Evolutionary conservation across 2,329 filamentous ascomycete genomes (phyloP).

Genomic region (Cercospora berteroae): DNA sequence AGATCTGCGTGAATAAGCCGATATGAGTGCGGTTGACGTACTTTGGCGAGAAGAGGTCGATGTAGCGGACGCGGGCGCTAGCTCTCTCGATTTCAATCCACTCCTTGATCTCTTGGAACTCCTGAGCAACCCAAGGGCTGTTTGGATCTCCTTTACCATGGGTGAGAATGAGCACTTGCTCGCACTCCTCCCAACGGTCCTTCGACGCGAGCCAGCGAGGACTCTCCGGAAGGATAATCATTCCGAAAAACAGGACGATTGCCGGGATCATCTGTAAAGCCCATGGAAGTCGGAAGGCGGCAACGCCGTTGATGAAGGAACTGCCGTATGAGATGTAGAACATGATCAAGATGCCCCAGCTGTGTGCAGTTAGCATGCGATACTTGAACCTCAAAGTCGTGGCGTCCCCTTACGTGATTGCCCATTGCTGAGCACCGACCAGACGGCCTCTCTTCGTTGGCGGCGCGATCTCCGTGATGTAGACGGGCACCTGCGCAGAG

Average conservation of each 20-base stretch:
- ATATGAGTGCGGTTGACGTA: constrained; percentile 73
- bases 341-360: constrained; percentile 50
- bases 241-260: constrained; percentile 42
- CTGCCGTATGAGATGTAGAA: constrained; percentile 59
- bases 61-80: constrained; percentile 66
- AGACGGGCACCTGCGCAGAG: constrained; percentile 67
- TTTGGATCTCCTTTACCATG: constrained; percentile 52
- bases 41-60: constrained; percentile 69
- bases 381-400: not conserved
- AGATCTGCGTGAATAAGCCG: constrained; percentile 71
- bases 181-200: constrained; percentile 62
- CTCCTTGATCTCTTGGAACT: constrained; percentile 66
- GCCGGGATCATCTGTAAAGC: constrained; percentile 53
- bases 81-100: constrained; percentile 68
- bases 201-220: constrained; percentile 65
- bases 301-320: constrained; percentile 57
- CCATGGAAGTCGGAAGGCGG: constrained; percentile 38
- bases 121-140: constrained; percentile 59
- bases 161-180: constrained; percentile 60
- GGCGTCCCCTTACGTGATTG: constrained; percentile 59
- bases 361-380: constrained; percentile 45
- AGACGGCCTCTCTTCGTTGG: constrained; percentile 60
- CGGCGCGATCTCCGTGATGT: constrained; percentile 65
- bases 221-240: constrained; percentile 65
- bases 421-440: constrained; percentile 70